phyloP scores from a whole-genome alignment of 176 grass and related monocot genomes.

The Aegilops tauschii region DNA sequence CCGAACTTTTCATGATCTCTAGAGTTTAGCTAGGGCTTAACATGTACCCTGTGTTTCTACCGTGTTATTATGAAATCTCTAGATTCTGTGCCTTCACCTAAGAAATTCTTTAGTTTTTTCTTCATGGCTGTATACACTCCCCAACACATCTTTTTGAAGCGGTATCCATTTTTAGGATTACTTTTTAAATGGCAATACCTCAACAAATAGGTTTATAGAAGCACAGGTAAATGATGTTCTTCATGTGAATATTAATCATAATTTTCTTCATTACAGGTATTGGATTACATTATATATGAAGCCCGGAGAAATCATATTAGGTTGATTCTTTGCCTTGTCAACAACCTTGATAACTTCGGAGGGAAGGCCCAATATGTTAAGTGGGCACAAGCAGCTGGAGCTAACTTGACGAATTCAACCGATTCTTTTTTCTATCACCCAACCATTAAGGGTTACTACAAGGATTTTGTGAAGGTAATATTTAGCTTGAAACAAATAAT shows the following conservation, averaged over 20 bases:
- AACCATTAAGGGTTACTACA: conserved; percentile 74
- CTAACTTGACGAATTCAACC: conserved; percentile 46
- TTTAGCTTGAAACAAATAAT: not conserved
- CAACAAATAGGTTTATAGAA: not conserved
- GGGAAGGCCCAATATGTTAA: conserved; percentile 90
- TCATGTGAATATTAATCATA: not conserved
- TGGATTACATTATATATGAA: conserved; percentile 94
- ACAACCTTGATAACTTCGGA: conserved; percentile 89
- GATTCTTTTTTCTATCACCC: conserved; percentile 87
- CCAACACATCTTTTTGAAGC: not conserved
- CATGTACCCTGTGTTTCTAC: not conserved
- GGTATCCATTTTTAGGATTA: not conserved
- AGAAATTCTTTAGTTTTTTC: not conserved
- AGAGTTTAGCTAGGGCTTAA: not conserved
- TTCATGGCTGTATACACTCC: not conserved
- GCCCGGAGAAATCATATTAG: conserved; percentile 65
- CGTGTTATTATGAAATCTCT: not conserved
- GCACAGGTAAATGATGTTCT: not conserved
- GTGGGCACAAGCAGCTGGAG: conserved; percentile 78
- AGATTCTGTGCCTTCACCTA: not conserved
- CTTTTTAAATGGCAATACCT: not conserved
- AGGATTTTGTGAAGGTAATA: conserved; percentile 77
- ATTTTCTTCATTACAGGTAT: conserved; percentile 44
- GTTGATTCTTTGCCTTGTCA: conserved; percentile 87
- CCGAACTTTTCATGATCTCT: not conserved